Evolutionary conservation across 2,329 filamentous ascomycete species (phyloP), one percentile per base, ranked within the genome.

Genomic region (Proliferodiscus dingleyae): DNA sequence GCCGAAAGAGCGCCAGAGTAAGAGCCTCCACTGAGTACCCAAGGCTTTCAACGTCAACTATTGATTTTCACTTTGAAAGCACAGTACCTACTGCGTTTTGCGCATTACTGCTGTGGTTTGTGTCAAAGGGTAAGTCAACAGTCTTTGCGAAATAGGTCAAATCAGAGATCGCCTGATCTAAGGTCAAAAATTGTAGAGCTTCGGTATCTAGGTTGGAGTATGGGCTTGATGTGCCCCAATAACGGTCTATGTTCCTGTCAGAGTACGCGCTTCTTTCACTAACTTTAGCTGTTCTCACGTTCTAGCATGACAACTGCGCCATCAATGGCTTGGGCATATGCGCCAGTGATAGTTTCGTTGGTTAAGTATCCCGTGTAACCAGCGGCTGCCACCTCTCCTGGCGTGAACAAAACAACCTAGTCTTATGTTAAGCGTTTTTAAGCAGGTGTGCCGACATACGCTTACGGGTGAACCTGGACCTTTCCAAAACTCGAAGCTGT

Each of bases 1-100:
- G 73, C 75, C 0, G 73, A 60, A 8, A 80, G 62, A 2, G 74
- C 72, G 28, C 75, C 77, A 23, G 68, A 69, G 58, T 80, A 80
- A 0, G 73, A 78, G 11, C 74, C 75, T 8, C 76, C 76, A 7
- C 66, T 63, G 26, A 74, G 62, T 9, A 79, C 66, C 76, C 77
- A 80, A 1, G 77, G 75, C n/a, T 66, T 66, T 6, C 67, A 28
- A 28, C 13, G 13, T 34, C 7, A 34, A 15, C 11, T 15, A 7
- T 15, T 15, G 16, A 34, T 15, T 7, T 9, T n/a, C 8, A 7
- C 26, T 28, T 13, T 28, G 13, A 13, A 13, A 13, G 7, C 26
- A 13, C 64, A 11, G 77, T 58, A 1, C 69, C 69, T 46, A 79
- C 78, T 4, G 73, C 69, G 10, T 69, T 61, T 2, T 67, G 64